phyloP scores from a whole-genome alignment of 148 eudicot genomes.

The Spergularia bocconei region DNA sequence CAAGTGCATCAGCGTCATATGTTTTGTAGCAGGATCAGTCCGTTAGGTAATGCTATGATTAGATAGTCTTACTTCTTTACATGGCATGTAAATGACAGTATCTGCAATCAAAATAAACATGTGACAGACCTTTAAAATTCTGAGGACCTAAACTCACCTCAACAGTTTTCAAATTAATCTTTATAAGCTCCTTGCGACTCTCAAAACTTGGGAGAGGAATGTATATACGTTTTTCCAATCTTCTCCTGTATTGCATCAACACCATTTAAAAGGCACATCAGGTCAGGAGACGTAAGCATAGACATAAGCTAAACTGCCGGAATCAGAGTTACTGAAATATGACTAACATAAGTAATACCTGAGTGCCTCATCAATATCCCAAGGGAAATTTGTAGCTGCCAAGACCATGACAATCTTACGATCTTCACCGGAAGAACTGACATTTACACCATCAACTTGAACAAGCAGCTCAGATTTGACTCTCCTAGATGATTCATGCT shows the following conservation, averaged over 20 bases:
- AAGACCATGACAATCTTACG: conserved; percentile 99
- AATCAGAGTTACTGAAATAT: neutral
- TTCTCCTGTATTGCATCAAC: conserved; percentile 58
- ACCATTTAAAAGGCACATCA: conserved; percentile 12
- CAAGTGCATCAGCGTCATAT: no score
- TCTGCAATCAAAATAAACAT: neutral
- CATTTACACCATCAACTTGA: conserved; percentile 96
- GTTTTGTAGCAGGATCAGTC: no score
- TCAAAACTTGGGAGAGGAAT: conserved; percentile 93
- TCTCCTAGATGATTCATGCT: conserved; percentile 98
- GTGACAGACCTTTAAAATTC: neutral
- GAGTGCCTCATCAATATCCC: conserved; percentile 99
- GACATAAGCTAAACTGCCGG: neutral
- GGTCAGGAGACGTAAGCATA: neutral
- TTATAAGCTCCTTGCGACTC: conserved; percentile 92
- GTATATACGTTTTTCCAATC: conserved; percentile 94
- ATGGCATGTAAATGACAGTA: neutral
- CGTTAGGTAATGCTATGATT: neutral
- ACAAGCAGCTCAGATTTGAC: conserved; percentile 98
- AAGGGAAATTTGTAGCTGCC: conserved; percentile 98
- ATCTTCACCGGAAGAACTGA: conserved; percentile 77
- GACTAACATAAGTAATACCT: conserved; percentile 40
- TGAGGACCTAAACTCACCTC: conserved; percentile 46
- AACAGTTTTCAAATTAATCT: conserved; percentile 88
- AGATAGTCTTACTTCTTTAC: neutral